Evolutionary conservation across 768 basidiomycete genomes (phyloP).

Genomic region (Amanita molliuscula): DNA sequence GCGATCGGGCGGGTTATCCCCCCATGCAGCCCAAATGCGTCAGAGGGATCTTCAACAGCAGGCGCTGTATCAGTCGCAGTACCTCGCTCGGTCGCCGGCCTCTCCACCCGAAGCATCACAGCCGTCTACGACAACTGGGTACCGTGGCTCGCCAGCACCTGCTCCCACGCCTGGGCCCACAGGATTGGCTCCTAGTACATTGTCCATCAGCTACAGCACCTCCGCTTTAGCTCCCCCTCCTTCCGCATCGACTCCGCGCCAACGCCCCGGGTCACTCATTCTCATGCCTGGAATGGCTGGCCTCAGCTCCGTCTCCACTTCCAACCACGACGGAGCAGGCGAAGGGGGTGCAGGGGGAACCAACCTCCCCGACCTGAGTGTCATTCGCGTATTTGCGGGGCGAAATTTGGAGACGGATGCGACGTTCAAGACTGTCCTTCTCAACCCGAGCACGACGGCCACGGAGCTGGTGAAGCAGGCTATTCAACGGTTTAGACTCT

Average conservation of each 20-base stretch:
- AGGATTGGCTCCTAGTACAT: background rate
- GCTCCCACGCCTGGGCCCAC: constrained; percentile 11
- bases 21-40: constrained; percentile 61
- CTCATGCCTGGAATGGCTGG: constrained; percentile 35
- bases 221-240: constrained; percentile 33
- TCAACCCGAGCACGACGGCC: constrained; percentile 80
- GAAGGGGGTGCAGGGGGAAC: constrained; percentile 27
- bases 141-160: background rate
- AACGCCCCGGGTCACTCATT: constrained; percentile 71
- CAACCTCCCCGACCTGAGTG: constrained; percentile 75
- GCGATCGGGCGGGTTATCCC: constrained; percentile 37
- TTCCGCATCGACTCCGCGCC: constrained; percentile 32
- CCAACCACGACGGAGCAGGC: too few species aligned
- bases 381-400: constrained; percentile 94
- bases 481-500: constrained; percentile 86
- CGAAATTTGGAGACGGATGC: constrained; percentile 86
- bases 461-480: constrained; percentile 85
- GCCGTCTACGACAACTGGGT: background rate
- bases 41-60: constrained; percentile 88
- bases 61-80: constrained; percentile 68
- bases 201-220: background rate
- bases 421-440: constrained; percentile 95
- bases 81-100: constrained; percentile 79
- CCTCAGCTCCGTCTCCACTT: constrained; percentile 28
- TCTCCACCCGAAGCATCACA: constrained; percentile 52